phyloP scores from a whole-genome alignment of 352 stramenopile genomes.

The Globisporangium radiosum region DNA sequence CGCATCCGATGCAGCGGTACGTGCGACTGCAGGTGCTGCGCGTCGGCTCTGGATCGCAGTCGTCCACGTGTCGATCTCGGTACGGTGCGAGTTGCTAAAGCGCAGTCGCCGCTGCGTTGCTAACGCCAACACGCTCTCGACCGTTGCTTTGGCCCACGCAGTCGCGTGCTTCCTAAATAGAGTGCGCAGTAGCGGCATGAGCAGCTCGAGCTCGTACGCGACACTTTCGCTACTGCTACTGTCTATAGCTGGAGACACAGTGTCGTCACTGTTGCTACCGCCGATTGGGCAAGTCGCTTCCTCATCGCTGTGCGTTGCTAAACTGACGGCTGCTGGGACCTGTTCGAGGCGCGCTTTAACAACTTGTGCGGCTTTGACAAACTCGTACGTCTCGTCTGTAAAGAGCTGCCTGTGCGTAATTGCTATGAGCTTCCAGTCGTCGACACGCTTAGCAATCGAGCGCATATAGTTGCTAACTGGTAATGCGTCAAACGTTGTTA shows the following conservation, averaged over 20 bases:
- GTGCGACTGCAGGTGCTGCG: constrained; percentile 22
- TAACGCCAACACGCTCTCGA: constrained; percentile 48
- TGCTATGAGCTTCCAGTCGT: constrained; percentile 47
- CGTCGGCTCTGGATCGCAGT: constrained; percentile 47
- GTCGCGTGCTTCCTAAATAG: constrained; percentile 42
- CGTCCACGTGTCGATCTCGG: constrained; percentile 64
- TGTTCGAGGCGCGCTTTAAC: constrained; percentile 48
- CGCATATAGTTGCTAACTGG: background rate
- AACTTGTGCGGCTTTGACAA: constrained; percentile 58
- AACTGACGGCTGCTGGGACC: constrained; percentile 3
- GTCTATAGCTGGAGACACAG: background rate
- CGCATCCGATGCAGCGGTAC: constrained; percentile 42
- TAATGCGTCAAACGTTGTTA: constrained; percentile 28
- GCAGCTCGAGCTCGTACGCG: constrained; percentile 13
- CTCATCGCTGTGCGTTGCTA: too few species aligned
- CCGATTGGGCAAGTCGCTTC: background rate
- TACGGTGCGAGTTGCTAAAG: constrained; percentile 40
- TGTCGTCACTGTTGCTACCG: constrained; percentile 2
- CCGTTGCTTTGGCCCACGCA: constrained; percentile 53
- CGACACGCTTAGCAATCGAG: constrained; percentile 10
- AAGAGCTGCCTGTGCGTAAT: constrained; percentile 64
- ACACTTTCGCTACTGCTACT: constrained; percentile 6
- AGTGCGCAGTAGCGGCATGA: constrained; percentile 64
- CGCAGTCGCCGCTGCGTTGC: constrained; percentile 44
- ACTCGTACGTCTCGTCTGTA: constrained; percentile 80